phyloP scores from a whole-genome alignment of 257 asterid species.

The Ehretia macrophylla region DNA sequence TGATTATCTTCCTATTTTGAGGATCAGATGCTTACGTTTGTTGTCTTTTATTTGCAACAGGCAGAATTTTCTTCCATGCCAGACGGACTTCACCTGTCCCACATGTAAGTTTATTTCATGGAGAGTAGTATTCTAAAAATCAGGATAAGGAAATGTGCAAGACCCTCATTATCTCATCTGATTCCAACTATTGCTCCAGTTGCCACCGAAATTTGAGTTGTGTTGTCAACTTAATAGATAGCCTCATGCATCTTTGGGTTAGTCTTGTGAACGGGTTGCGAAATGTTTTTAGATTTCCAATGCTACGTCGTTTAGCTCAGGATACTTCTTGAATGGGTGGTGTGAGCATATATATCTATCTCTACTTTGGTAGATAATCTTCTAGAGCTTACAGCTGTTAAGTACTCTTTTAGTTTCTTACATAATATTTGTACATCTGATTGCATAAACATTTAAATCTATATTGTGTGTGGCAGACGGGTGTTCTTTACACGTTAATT shows the following conservation, averaged over 20 bases:
- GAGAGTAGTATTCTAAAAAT: not conserved
- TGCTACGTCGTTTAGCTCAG: no score
- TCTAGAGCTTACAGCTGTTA: not conserved
- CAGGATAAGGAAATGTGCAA: no score
- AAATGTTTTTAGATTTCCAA: no score
- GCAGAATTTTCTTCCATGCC: constrained; percentile 36
- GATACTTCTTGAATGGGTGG: no score
- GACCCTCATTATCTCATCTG: not conserved
- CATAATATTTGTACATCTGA: not conserved
- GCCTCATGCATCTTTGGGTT: no score
- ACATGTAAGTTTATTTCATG: constrained; percentile 25
- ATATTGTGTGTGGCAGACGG: constrained; percentile 37
- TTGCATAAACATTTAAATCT: constrained; percentile 5
- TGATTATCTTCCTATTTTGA: not conserved
- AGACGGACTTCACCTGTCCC: constrained; percentile 28
- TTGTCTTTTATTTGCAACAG: constrained; percentile 23
- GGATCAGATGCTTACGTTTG: constrained; percentile 17
- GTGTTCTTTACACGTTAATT: constrained; percentile 75
- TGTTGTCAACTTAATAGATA: no score
- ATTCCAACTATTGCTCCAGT: not conserved
- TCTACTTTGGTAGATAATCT: no score
- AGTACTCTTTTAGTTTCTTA: not conserved
- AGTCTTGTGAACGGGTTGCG: no score
- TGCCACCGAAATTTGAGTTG: no score
- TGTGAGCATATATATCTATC: no score